Percentiles rank a stretch among this genome's conserved stretches.
Conservation (phyloP, 495 filamentous ascomycete species). For the Penicillium lagena region DNA sequence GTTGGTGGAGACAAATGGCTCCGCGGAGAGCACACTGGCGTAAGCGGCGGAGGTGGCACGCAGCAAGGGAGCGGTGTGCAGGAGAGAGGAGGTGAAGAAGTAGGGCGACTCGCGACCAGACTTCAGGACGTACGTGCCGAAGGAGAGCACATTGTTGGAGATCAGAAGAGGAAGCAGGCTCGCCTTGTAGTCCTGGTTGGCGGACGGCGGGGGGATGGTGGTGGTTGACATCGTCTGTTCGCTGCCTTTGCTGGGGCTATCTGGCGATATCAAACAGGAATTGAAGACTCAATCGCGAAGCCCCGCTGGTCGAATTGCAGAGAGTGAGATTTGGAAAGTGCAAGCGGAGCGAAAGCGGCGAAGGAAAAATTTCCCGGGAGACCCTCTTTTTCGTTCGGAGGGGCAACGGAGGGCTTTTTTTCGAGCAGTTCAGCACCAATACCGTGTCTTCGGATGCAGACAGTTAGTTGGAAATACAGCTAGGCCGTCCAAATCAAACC, state of each 20-base stretch:
- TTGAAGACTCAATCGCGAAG: too few relatives aligned
- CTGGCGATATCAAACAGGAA: background rate
- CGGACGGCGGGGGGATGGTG: constrained; percentile 19
- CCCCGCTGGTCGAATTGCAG: constrained; percentile 1
- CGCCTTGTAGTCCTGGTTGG: constrained; percentile 49
- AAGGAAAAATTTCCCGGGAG: constrained; percentile 15
- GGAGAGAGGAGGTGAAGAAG: constrained; percentile 93
- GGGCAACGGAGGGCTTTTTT: constrained; percentile 3
- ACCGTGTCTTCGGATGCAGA: too few relatives aligned
- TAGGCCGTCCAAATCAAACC: too few relatives aligned
- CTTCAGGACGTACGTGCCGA: constrained; percentile 86
- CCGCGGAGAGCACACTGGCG: constrained; percentile 58
- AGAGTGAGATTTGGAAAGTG: constrained; percentile 1
- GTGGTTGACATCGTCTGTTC: constrained; percentile 13
- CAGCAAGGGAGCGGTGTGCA: constrained; percentile 71
- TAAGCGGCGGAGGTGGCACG: constrained; percentile 71
- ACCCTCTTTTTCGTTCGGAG: constrained; percentile 7
- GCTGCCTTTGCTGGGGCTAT: too few relatives aligned
- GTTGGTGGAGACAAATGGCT: constrained; percentile 34
- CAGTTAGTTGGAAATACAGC: too few relatives aligned
- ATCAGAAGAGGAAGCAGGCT: constrained; percentile 69
- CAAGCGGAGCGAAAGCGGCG: background rate
- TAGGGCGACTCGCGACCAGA: constrained; percentile 92
- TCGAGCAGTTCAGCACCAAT: too few relatives aligned
- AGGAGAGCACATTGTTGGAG: constrained; percentile 68